A percentile compares a stretch with the other conserved stretches of the same genome.
Evolutionary conservation across 106 monocot species (phyloP).

Genomic region (Acorus gramineus): DNA sequence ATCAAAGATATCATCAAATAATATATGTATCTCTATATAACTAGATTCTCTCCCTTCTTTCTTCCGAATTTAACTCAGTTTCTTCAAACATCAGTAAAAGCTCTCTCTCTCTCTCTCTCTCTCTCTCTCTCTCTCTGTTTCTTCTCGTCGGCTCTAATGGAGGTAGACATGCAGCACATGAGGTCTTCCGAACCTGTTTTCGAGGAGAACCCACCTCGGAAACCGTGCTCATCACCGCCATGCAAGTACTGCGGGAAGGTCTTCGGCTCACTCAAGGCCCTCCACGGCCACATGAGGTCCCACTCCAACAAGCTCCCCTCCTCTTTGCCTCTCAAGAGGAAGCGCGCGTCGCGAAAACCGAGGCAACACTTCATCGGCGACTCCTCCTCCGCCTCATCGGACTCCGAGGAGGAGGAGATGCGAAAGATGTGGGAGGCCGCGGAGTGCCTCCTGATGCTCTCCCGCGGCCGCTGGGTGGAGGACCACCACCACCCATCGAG

Average conservation of each 20-base stretch:
- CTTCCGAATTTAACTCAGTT: no score
- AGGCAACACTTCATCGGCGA: not conserved
- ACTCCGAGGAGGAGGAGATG: no score
- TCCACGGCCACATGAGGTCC: constrained; percentile 58
- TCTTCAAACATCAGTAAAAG: no score
- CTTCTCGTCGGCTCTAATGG: not conserved
- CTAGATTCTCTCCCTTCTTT: no score
- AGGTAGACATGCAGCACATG: not conserved
- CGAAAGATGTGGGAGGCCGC: no score
- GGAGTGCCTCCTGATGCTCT: no score
- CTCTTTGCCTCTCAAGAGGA: not conserved
- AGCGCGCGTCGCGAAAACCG: not conserved
- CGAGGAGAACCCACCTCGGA: constrained; percentile 6
- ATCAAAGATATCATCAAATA: no score
- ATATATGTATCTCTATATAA: no score
- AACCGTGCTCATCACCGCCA: no score
- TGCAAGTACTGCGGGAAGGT: constrained; percentile 32
- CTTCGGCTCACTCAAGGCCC: constrained; percentile 33
- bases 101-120: not conserved
- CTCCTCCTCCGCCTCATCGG: not conserved
- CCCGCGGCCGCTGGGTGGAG: not conserved
- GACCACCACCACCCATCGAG: not conserved
- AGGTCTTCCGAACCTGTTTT: not conserved
- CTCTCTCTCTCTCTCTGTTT: not conserved
- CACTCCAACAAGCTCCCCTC: constrained; percentile 6